Evolutionary conservation across 257 asterid species (phyloP).

Genomic region (Marsdenia floribunda): DNA sequence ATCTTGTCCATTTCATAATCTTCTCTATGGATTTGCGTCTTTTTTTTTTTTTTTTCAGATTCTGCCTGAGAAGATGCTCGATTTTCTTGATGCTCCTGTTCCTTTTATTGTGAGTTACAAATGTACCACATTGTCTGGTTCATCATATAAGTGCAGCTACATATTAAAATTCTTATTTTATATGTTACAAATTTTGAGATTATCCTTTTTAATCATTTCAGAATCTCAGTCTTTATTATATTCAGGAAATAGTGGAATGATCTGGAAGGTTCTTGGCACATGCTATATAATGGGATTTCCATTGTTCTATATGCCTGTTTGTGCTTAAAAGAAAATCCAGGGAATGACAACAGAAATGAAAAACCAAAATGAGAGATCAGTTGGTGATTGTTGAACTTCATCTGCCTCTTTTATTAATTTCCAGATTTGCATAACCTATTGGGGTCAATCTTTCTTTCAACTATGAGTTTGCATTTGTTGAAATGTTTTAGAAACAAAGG

Average conservation of each 20-base stretch:
- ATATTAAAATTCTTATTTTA: background rate
- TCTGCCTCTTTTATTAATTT: background rate
- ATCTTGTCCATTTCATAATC: slow-evolving; percentile 10
- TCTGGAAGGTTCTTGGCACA: background rate
- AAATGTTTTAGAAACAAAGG: background rate
- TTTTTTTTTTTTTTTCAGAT: slow-evolving; percentile 38
- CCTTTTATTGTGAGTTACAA: slow-evolving; percentile 77
- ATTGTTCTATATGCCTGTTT: background rate
- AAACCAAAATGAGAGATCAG: background rate
- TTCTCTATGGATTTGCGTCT: background rate
- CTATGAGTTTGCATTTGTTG: background rate
- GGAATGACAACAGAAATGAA: background rate
- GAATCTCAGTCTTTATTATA: background rate
- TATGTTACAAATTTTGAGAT: background rate
- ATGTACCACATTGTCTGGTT: slow-evolving; percentile 4
- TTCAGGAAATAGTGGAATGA: background rate
- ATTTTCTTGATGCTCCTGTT: slow-evolving; percentile 96
- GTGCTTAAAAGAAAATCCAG: background rate
- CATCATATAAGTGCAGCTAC: background rate
- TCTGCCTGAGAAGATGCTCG: slow-evolving; percentile 89
- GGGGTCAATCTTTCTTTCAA: background rate
- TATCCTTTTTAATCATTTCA: background rate
- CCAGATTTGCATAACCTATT: background rate
- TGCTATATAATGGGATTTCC: background rate
- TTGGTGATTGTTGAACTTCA: background rate